Conservation (phyloP, 1,139 yeast genomes). For the Meyerozyma sp. region DNA sequence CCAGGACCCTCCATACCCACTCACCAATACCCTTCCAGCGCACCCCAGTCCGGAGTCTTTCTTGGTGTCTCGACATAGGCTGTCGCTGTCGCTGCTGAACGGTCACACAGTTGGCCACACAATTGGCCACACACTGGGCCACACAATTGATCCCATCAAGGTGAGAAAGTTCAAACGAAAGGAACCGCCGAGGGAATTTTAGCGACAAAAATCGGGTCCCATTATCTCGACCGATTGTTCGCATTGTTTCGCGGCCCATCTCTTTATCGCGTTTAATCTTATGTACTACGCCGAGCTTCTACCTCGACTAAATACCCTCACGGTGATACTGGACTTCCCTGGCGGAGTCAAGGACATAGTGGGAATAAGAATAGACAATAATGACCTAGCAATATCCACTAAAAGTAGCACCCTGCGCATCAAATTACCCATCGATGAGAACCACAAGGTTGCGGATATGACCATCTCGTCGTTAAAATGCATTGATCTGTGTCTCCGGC, state of each 20-base stretch:
- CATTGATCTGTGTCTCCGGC: not conserved
- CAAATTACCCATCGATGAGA: not conserved
- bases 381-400: constrained; percentile 2
- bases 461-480: constrained; percentile 2
- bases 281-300: constrained; percentile 37
- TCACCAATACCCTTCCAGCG: not conserved
- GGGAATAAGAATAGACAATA: constrained; percentile 5
- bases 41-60: not conserved
- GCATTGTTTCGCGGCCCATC: not conserved
- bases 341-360: constrained; percentile 9
- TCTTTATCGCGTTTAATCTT: not conserved
- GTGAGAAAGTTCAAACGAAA: not conserved
- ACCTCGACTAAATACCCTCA: constrained; percentile 32
- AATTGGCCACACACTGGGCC: no score
- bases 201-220: not conserved
- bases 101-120: not conserved
- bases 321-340: constrained; percentile 21
- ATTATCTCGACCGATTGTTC: not conserved
- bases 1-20: not conserved
- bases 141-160: not conserved
- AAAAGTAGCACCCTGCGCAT: not conserved
- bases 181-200: not conserved
- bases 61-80: not conserved
- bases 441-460: not conserved
- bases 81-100: not conserved